phyloP scores from a whole-genome alignment of 306 rosid genomes.

The Trifolium fragiferum region DNA sequence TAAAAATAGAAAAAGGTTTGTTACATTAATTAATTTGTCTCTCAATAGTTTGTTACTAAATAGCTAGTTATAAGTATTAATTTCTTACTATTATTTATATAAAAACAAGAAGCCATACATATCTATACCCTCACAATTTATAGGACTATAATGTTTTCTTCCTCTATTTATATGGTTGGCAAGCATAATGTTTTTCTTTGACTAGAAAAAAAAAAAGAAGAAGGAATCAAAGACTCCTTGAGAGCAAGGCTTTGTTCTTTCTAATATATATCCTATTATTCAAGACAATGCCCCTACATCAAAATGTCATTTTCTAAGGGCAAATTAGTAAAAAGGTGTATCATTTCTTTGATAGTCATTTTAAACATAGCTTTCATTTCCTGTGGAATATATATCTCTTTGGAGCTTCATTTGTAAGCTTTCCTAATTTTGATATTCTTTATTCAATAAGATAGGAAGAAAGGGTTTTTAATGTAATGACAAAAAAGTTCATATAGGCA shows the following conservation, averaged over 20 bases:
- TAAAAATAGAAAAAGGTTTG: background rate
- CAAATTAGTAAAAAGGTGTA: constrained; percentile 40
- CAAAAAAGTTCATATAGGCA: constrained; percentile 54
- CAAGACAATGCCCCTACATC: constrained; percentile 38
- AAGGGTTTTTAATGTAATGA: constrained; percentile 43
- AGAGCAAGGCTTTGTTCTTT: constrained; percentile 42
- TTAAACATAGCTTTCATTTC: constrained; percentile 46
- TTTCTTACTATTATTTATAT: background rate
- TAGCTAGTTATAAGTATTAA: background rate
- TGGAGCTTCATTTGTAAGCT: constrained; percentile 55
- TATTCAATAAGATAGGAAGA: constrained; percentile 48
- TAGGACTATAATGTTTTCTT: constrained; percentile 32
- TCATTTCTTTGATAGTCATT: constrained; percentile 48
- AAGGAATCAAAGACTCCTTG: constrained; percentile 53
- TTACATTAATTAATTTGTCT: constrained; percentile 23
- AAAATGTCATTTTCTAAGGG: constrained; percentile 58
- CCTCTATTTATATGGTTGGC: constrained; percentile 44
- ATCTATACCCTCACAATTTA: constrained; percentile 31
- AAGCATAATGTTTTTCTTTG: constrained; percentile 38
- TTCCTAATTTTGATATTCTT: constrained; percentile 60
- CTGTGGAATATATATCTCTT: constrained; percentile 65
- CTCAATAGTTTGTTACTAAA: constrained; percentile 13
- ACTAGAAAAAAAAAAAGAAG: constrained; percentile 46
- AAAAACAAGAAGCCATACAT: background rate
- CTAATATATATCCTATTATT: constrained; percentile 37